Evolutionary conservation across 2,329 filamentous ascomycete genomes (phyloP), one percentile per base, ranked within the genome.

Genomic region (Coccinonectria pachysandricola): DNA sequence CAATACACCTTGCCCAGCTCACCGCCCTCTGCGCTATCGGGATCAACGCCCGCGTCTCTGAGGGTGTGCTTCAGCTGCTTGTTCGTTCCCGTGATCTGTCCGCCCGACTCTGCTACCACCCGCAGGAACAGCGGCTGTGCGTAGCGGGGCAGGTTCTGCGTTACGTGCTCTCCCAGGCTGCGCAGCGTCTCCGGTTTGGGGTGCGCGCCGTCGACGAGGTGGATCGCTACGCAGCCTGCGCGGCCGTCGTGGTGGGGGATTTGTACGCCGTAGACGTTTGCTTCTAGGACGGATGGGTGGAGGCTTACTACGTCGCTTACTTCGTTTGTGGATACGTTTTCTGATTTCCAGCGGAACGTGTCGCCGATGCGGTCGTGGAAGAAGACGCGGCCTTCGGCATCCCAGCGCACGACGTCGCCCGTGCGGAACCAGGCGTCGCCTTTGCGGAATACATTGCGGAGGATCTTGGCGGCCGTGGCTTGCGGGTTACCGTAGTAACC

Each of bases 401-500:
- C 79, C 57, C 68, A 71, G n/a, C 75, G 66, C 16, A 91, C 58
- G 11, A 91, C 66, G 45, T 94, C 86, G n/a, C 86, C 86, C 0
- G 82, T 79, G 13, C 84, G 74, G 62, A 86, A 92, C 64, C 75
- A 93, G 0, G 74, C 77, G 45, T 94, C 86, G 9, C 80, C 84
- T 45, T 78, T 78, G 32, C 56, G 60, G 37, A 91, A 71, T 3
- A 91, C 81, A 41, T 79, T 62, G 4, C 78, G 70, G 34, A 91
- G 52, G 23, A 93, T 68, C 56, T 93, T 93, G 37, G 71, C 65
- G 19, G 73, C 59, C 0, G 79, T 83, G 0, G 85, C 83, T 16
- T 68, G 65, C 9, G 65, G 52, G 49, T 92, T 85, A 32, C 75
- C 73, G 53, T 78, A 84, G 55, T 94, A 94, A 2, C 86, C 86